Evolutionary conservation across 1,139 yeast species (phyloP).

Genomic region (Pichia sp.): DNA sequence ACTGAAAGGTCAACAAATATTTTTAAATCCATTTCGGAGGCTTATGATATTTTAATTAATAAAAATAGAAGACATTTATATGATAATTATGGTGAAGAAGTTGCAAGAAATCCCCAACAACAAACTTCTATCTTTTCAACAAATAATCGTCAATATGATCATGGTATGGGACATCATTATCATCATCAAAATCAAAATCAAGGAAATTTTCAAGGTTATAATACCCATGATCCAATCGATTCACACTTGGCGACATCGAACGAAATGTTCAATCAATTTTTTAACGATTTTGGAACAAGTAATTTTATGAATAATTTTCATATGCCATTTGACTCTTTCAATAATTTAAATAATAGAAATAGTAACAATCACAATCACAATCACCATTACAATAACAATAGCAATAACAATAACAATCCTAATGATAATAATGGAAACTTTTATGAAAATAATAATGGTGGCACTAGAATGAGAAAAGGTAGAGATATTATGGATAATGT

Average conservation of each 20-base stretch:
- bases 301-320: conserved; percentile 5
- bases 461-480: conserved; percentile 30
- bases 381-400: neutral
- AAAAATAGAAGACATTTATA: conserved; percentile 41
- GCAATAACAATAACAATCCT: conserved; percentile 6
- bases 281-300: conserved; percentile 3
- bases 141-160: conserved; percentile 9
- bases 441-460: neutral
- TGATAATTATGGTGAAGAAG: conserved; percentile 56
- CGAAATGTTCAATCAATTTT: conserved; percentile 9
- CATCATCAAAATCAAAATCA: neutral
- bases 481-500: conserved; percentile 43
- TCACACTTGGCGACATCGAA: conserved; percentile 1
- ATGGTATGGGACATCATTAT: neutral
- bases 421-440: neutral
- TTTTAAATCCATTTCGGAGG: conserved; percentile 47
- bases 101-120: conserved; percentile 25
- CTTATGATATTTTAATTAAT: conserved; percentile 48
- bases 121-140: conserved; percentile 10
- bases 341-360: conserved; percentile 4
- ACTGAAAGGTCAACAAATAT: conserved; percentile 36
- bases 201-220: neutral
- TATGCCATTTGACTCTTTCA: neutral
- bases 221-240: neutral
- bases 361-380: neutral